Evolutionary conservation across 192 early-diverging fungal species (phyloP), one percentile per base, ranked within the genome.

Genomic region (Coemansia umbellata): DNA sequence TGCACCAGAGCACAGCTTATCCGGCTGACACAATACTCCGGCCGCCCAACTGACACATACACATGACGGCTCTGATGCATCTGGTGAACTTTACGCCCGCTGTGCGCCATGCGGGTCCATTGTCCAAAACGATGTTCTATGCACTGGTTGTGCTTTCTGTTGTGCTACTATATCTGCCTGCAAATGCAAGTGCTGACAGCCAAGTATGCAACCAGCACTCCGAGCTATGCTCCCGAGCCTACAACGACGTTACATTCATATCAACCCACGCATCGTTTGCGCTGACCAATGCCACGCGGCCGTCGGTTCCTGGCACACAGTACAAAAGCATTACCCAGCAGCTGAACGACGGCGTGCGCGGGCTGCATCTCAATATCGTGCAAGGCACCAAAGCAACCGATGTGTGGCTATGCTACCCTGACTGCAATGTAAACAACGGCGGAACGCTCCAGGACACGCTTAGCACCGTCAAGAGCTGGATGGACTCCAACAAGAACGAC

Each of bases 251-350:
- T 10, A 55, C 73, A 4, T 57, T 31, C 24, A 43, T 65, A 24
- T 68, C 66, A 14, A 76, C 73, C 8, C 73, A 69, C 11, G 73
- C 73, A 11, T 76, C 73, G 33, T 68, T 66, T 37, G 73, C 73
- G 1, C n/a, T 57, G 49, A 62, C 58, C 15, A 47, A 27, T 27
- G 45, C 33, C 14, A 28, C 42, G 8, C 55, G 35, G 14, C 60
- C 66, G 6, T 37, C 56, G 7, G 35, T 36, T 18, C 66, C 67
- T 18, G 66, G 65, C 17, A 76, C 73, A 3, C 73, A 76, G 21
- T 76, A 65, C 62, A 69, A 65, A 47, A 47, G 53, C 26, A 76
- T 76, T 33, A 39, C 52, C 23, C 52, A 65, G 27, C 73, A 76
- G 40, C 66, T 76, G 3, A 37, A 68, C 27, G 66, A 76, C 31